Percentiles rank a stretch among this genome's conserved stretches.
Conservation (phyloP, 371 early-diverging fungal genomes). For the Ordospora pajunii region DNA sequence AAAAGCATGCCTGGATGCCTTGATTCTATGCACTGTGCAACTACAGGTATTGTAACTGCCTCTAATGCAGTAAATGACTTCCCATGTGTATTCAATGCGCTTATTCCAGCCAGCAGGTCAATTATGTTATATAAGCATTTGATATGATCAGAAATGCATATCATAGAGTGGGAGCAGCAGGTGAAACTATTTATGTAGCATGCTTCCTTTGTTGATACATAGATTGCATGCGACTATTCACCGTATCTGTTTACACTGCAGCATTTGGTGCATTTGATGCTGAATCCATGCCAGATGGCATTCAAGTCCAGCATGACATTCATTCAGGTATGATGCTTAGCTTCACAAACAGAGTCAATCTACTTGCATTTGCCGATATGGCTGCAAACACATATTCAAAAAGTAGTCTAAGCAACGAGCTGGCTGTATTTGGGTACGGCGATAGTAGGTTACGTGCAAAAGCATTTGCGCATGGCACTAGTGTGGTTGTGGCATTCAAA, state of each 20-base stretch:
- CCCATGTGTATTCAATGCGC: neutral
- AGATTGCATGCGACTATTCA: neutral
- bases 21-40: neutral
- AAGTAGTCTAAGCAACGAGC: neutral
- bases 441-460: constrained; percentile 27
- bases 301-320: neutral
- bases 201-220: neutral
- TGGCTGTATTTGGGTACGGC: neutral
- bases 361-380: neutral
- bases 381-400: neutral
- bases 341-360: neutral
- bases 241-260: neutral
- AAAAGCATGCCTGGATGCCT: neutral
- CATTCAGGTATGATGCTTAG: neutral
- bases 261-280: too few species aligned
- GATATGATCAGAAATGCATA: too few species aligned
- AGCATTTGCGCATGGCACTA: constrained; percentile 1
- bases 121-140: neutral
- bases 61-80: neutral
- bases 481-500: constrained; percentile 36
- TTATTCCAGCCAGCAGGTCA: neutral
- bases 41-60: neutral
- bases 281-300: neutral
- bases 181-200: neutral
- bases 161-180: neutral